Conservation (phyloP, 2,329 filamentous ascomycete genomes). For the Coleophoma eucalyptorum region DNA sequence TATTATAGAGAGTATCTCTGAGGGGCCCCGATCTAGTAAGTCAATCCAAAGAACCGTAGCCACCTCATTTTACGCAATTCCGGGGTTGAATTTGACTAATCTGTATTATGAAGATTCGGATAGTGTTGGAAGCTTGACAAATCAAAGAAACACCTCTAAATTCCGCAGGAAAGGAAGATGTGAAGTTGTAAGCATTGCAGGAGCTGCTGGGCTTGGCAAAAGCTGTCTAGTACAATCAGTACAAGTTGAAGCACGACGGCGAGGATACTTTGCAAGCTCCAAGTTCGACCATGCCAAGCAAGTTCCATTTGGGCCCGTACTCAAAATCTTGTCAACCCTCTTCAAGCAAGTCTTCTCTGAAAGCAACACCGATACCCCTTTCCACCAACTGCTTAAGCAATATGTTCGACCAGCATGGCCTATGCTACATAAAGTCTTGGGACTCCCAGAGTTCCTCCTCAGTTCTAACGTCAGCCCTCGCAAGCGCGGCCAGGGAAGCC, state of each 20-base stretch:
- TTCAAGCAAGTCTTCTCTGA: slow-evolving; percentile 68
- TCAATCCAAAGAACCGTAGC: background rate
- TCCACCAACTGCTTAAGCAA: slow-evolving; percentile 58
- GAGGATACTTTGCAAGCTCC: slow-evolving; percentile 61
- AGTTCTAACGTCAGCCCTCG: slow-evolving; percentile 27
- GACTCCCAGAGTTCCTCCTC: slow-evolving; percentile 66
- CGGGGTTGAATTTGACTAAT: background rate
- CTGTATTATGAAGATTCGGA: slow-evolving; percentile 15
- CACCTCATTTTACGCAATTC: background rate
- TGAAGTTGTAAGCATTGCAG: slow-evolving; percentile 59
- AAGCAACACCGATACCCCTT: slow-evolving; percentile 59
- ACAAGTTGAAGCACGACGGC: slow-evolving; percentile 54
- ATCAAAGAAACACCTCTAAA: slow-evolving; percentile 34
- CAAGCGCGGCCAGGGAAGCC: slow-evolving; percentile 9
- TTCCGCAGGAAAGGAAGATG: slow-evolving; percentile 59
- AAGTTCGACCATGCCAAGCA: slow-evolving; percentile 62
- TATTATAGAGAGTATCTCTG: background rate
- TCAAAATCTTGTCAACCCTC: slow-evolving; percentile 61
- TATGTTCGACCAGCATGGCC: slow-evolving; percentile 63
- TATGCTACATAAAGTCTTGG: slow-evolving; percentile 56
- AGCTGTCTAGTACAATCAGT: slow-evolving; percentile 62
- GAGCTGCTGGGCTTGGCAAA: slow-evolving; percentile 61
- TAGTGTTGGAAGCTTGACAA: slow-evolving; percentile 22
- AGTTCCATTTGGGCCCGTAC: slow-evolving; percentile 58
- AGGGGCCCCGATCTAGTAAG: background rate